Evolutionary conservation across 2,329 filamentous ascomycete genomes (phyloP).

Genomic region (Aureobasidium melanogenum): DNA sequence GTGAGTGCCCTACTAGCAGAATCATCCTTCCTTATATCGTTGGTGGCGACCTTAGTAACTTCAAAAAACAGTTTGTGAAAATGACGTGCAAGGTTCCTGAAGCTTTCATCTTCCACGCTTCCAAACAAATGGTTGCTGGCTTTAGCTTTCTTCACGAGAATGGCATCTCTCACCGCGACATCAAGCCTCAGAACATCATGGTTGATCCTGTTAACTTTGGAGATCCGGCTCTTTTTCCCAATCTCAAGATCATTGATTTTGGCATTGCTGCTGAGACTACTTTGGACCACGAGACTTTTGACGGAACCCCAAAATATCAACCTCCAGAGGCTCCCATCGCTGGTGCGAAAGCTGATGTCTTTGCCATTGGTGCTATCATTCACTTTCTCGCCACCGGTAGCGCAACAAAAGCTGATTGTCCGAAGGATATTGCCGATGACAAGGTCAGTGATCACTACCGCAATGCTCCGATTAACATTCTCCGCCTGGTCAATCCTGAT

Average conservation of each 20-base stretch:
- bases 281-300: background rate
- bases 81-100: background rate
- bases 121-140: slow-evolving; percentile 84
- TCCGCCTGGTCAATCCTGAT: background rate
- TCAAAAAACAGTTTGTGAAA: background rate
- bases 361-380: background rate
- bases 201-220: slow-evolving; percentile 60
- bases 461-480: background rate
- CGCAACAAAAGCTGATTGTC: background rate
- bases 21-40: background rate
- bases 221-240: background rate
- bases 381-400: background rate
- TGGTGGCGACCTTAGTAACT: background rate
- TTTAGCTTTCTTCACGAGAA: slow-evolving; percentile 98
- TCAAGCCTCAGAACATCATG: slow-evolving; percentile 93
- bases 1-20: background rate
- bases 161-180: slow-evolving; percentile 84
- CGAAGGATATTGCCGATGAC: background rate
- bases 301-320: background rate
- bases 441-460: background rate
- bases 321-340: background rate
- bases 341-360: slow-evolving; percentile 3
- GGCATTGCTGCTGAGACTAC: background rate
- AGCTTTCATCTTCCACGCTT: slow-evolving; percentile 27
- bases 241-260: slow-evolving; percentile 5